Percentiles rank a stretch among this genome's conserved stretches.
phyloP scores from a whole-genome alignment of 306 rosid genomes.

The Crotalaria pallida region DNA sequence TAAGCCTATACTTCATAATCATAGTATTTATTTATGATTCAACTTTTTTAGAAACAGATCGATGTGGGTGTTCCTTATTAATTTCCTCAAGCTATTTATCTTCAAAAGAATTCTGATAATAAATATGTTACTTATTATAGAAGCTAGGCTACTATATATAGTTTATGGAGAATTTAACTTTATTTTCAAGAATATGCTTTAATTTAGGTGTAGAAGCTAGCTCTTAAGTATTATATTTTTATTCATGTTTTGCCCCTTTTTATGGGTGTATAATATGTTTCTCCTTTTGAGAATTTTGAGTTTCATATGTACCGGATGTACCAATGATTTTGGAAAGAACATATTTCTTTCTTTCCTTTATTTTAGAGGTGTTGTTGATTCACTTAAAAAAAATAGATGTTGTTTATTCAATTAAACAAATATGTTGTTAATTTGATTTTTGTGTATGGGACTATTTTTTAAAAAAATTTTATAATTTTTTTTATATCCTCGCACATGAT shows the following conservation, averaged over 20 bases:
- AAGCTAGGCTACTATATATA: background rate
- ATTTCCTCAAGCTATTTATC: background rate
- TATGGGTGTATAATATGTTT: conserved; percentile 14
- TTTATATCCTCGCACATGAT: too few species aligned
- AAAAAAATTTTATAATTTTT: too few species aligned
- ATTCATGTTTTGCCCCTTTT: conserved; percentile 11
- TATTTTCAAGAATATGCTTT: conserved; percentile 1
- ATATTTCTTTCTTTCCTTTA: background rate
- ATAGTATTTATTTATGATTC: background rate
- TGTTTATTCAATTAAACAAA: too few species aligned
- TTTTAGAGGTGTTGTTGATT: too few species aligned
- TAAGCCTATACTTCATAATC: conserved; percentile 2
- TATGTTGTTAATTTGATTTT: background rate
- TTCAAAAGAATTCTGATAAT: background rate
- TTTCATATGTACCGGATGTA: background rate
- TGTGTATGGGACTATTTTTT: too few species aligned
- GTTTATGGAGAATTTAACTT: conserved; percentile 13
- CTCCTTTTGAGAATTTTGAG: conserved; percentile 8
- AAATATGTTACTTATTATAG: background rate
- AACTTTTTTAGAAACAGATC: background rate
- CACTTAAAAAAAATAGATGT: too few species aligned
- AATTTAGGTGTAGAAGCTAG: conserved; percentile 18
- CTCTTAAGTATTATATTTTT: background rate
- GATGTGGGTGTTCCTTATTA: background rate
- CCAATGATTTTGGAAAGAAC: background rate